Percentiles rank a stretch among this genome's conserved stretches.
These are phyloP conservation scores for Infundibulicybe gibba DNA, from an alignment of 768 basidiomycete genomes.

Conservation along the genomic window DNA sequence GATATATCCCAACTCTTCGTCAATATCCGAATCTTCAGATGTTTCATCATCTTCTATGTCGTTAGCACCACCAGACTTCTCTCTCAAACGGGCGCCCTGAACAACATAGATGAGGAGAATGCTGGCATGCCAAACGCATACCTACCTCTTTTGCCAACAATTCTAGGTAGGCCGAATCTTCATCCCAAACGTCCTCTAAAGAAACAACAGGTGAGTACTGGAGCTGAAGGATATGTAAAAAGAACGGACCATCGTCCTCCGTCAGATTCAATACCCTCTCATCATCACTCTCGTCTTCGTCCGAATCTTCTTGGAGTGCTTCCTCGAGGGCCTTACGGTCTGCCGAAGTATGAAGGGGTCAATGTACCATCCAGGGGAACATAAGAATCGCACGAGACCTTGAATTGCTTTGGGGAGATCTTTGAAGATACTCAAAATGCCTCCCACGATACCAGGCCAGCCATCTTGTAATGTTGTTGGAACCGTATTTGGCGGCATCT, in stretches of 20 bases:
- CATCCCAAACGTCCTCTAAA: conserved; percentile 86
- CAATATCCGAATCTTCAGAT: conserved; percentile 57
- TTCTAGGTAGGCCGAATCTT: conserved; percentile 85
- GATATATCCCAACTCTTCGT: conserved; percentile 84
- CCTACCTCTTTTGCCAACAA: conserved; percentile 78
- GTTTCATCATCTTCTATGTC: conserved; percentile 52
- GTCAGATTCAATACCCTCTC: conserved; percentile 59
- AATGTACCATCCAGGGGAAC: neutral
- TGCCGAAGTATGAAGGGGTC: conserved; percentile 18
- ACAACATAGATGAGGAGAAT: neutral
- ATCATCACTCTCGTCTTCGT: conserved; percentile 44
- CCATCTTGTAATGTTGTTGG: conserved; percentile 62
- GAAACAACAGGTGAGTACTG: conserved; percentile 4
- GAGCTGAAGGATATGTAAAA: conserved; percentile 1
- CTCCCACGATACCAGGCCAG: conserved; percentile 74
- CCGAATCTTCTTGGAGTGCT: conserved; percentile 31
- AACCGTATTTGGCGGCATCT: conserved; percentile 54
- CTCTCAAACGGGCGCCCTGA: conserved; percentile 72
- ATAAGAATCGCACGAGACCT: conserved; percentile 34
- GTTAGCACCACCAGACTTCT: conserved; percentile 49
- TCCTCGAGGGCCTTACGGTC: conserved; percentile 65
- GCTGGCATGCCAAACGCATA: conserved; percentile 1
- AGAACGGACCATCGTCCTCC: conserved; percentile 57
- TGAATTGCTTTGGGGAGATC: conserved; percentile 73
- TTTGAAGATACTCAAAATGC: conserved; percentile 71